These are phyloP conservation scores for Nicotiana obtusifolia DNA, from an alignment of 257 asterid genomes.

Conservation along the genomic window DNA sequence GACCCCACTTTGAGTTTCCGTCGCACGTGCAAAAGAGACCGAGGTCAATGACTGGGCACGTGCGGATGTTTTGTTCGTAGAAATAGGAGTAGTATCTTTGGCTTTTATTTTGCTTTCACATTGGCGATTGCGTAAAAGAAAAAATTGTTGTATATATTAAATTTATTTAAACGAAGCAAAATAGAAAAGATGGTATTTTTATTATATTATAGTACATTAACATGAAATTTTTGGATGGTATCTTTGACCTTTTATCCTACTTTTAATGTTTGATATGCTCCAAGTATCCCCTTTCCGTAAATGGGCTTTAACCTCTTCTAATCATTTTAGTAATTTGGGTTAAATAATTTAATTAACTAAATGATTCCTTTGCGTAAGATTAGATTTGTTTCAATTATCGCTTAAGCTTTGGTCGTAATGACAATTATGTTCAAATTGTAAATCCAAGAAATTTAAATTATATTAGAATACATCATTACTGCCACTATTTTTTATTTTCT, in stretches of 20 bases:
- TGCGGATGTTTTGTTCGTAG: neutral
- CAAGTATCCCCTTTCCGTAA: neutral
- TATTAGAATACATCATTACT: constrained; percentile 39
- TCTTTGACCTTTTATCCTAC: too few species aligned
- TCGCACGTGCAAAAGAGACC: constrained; percentile 2
- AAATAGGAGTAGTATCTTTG: neutral
- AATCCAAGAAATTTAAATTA: too few species aligned
- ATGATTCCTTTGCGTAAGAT: neutral
- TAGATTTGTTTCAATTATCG: constrained; percentile 44
- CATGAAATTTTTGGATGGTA: neutral
- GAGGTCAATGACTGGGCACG: constrained; percentile 1
- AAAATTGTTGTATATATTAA: neutral
- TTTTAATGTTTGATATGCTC: neutral
- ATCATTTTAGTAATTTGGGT: neutral
- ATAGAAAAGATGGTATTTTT: neutral
- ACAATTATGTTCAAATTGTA: constrained; percentile 20
- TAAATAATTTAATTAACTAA: neutral
- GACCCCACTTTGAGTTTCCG: neutral
- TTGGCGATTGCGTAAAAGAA: neutral
- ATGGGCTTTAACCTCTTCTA: neutral
- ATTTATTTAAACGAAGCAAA: neutral
- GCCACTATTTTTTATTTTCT: too few species aligned
- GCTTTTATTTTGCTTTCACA: neutral
- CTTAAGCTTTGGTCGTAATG: constrained; percentile 73
- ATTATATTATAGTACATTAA: neutral